Evolutionary conservation across 768 basidiomycete genomes (phyloP), one percentile per base, ranked within the genome.

Genomic region (Jaapia argillacea): DNA sequence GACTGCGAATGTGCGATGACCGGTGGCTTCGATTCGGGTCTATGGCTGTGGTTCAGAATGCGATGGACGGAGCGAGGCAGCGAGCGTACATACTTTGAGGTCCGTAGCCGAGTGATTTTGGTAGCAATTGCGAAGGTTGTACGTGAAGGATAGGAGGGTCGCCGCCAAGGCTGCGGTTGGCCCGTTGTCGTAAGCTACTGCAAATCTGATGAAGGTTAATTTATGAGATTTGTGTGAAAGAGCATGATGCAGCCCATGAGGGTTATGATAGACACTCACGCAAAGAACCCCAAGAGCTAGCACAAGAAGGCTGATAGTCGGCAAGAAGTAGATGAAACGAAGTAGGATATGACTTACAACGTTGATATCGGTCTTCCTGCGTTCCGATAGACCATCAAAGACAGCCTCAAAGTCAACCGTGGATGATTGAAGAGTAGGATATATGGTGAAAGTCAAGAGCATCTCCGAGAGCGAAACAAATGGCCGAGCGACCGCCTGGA

Each of bases 221-320:
- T n/a, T n/a, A n/a, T n/a, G n/a, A n/a, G n/a, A n/a, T n/a, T n/a
- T n/a, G n/a, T n/a, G n/a, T n/a, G n/a, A n/a, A n/a, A n/a, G n/a
- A n/a, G n/a, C n/a, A n/a, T n/a, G n/a, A n/a, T n/a, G n/a, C n/a
- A n/a, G n/a, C n/a, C n/a, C n/a, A n/a, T n/a, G n/a, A n/a, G n/a
- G n/a, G n/a, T n/a, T n/a, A n/a, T n/a, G n/a, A n/a, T n/a, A n/a
- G n/a, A n/a, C 4, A 71, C 72, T 44, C 64, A 69, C 20, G 70
- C 63, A 47, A 83, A 75, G 0, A 84, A 82, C 36, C 84, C 76
- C 6, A 91, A 70, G 1, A 87, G 88, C 12, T 92, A 78, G 53
- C 0, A 90, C 87, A n/a, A 80, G 71, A 22, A 94, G 66, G 3
- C 85, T 90, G 36, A 76, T 76, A 2, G 89, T 64, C 2, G 92